phyloP scores from a whole-genome alignment of 345 rosid genomes.

The Boechera divaricarpa region DNA sequence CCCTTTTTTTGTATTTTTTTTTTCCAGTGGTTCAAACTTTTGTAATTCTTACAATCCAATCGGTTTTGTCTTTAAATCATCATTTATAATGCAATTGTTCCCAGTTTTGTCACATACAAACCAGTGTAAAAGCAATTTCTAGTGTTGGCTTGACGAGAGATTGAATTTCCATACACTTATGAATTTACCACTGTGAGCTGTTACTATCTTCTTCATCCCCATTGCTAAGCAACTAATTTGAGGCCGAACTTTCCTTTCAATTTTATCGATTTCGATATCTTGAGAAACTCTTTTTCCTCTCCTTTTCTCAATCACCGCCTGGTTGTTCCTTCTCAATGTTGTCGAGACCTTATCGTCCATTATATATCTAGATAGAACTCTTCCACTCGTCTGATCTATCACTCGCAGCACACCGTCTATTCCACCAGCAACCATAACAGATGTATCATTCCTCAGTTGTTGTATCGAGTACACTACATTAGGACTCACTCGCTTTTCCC shows the following conservation, averaged over 20 bases:
- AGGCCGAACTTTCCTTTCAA: constrained; percentile 65
- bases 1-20: neutral
- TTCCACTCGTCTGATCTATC: constrained; percentile 71
- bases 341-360: constrained; percentile 47
- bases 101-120: neutral
- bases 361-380: constrained; percentile 57
- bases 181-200: constrained; percentile 66
- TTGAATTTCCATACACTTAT: constrained; percentile 75
- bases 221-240: constrained; percentile 76
- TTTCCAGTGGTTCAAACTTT: constrained; percentile 15
- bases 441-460: constrained; percentile 59
- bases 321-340: constrained; percentile 37
- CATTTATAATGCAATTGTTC: neutral
- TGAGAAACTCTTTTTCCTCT: constrained; percentile 55
- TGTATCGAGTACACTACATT: constrained; percentile 77
- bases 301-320: constrained; percentile 47
- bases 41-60: neutral
- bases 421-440: constrained; percentile 75
- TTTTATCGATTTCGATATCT: constrained; percentile 51
- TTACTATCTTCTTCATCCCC: constrained; percentile 82
- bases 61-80: no score
- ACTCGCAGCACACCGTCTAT: constrained; percentile 84
- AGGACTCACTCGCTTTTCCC: constrained; percentile 78
- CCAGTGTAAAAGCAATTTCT: no score
- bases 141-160: no score